Conservation (phyloP, 2,329 filamentous ascomycete species). For the Trichophyton rubrum region DNA sequence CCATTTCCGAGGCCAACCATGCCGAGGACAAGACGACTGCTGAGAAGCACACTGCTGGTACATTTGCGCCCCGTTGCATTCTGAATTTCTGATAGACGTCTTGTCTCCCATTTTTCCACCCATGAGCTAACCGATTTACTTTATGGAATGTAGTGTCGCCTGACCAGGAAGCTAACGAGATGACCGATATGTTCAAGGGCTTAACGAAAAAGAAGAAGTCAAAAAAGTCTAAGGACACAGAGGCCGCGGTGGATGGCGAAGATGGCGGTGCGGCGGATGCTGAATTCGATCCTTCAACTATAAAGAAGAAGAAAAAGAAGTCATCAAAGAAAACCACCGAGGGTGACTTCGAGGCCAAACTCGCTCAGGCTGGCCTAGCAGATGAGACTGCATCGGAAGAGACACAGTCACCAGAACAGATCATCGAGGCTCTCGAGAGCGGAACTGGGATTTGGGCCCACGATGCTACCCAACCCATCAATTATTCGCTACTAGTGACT, state of each 20-base stretch:
- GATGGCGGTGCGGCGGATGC: conserved; percentile 39
- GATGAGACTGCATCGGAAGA: conserved; percentile 48
- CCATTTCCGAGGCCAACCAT: conserved; percentile 58
- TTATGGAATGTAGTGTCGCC: conserved; percentile 34
- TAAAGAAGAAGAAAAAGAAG: conserved; percentile 84
- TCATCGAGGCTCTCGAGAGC: conserved; percentile 60
- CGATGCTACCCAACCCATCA: conserved; percentile 63
- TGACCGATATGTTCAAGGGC: conserved; percentile 54
- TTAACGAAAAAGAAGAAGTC: conserved; percentile 65
- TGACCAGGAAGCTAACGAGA: conserved; percentile 51
- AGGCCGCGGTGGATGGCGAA: conserved; percentile 40
- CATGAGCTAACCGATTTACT: conserved; percentile 38
- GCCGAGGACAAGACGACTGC: conserved; percentile 70
- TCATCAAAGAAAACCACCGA: conserved; percentile 41
- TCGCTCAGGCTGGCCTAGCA: conserved; percentile 47
- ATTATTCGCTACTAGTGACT: conserved; percentile 71
- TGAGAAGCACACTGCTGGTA: conserved; percentile 62
- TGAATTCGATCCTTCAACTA: conserved; percentile 53
- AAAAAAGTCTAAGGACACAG: conserved; percentile 46
- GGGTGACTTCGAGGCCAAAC: conserved; percentile 55
- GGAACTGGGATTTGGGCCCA: conserved; percentile 87
- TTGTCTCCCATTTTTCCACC: not conserved
- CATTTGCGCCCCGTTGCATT: conserved; percentile 19
- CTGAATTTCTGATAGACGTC: not conserved
- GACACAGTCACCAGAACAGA: conserved; percentile 43